Evolutionary conservation across 106 monocot genomes (phyloP), one percentile per base, ranked within the genome.

Genomic region (Narthecium ossifragum): DNA sequence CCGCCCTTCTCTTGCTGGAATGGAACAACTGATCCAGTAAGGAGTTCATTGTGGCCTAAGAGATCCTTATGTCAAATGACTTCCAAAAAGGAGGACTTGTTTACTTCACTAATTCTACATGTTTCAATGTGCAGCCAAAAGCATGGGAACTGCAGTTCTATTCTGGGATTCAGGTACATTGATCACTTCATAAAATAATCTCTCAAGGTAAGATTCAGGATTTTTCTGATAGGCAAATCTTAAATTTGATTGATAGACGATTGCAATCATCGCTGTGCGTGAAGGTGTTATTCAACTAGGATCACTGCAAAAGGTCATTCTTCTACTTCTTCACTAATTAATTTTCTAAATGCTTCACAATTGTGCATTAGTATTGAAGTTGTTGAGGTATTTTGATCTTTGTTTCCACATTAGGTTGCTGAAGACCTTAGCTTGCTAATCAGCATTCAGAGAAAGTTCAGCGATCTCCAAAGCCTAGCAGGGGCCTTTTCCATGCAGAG

Each of bases 231-330:
- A 33, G 4, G 5, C 3, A 15, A 32, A 31, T 55, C 8, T 15
- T 29, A 17, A 14, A 14, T 55, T 15, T 55, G 13, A 21, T 31
- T 55, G 31, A 55, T 31, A 55, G 55, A 55, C 55, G 14, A 55
- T 55, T 31, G 55, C 55, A 55, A 20, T 55, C 7, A 26, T 55
- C 32, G 55, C 55, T n/a, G 55, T 55, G 6, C 30, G 3, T 9
- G 55, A 55, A 55, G 55, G 55, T 18, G 18, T 31, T 4, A 55
- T 55, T 55, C 55, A 55, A 55, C 32, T 55, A 15, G 55, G 55
- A 2, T 55, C 55, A 15, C n/a, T 55, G 7, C 31, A 55, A 31
- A 55, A 55, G 55, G 55, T 55, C 31, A 4, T 31, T 31, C 31
- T 17, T n/a, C 31, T n/a, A 23, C 5, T 33, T 33, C 31, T 55